Base-by-base conservation (phyloP, 2,329 filamentous ascomycete genomes). In the Sporothrix inflata region DNA sequence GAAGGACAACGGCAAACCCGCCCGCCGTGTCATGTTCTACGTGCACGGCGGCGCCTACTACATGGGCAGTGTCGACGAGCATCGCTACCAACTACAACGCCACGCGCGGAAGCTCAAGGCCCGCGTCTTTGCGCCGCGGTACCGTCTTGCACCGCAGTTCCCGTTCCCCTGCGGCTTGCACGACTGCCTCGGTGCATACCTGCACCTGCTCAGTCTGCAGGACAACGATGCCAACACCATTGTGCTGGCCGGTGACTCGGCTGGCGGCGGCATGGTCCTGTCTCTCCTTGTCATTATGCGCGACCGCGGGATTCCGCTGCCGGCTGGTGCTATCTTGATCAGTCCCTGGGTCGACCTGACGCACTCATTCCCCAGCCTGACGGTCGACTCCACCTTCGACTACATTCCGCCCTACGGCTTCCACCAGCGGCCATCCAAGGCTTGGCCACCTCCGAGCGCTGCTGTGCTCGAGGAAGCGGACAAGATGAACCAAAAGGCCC, bases 291-390 rank as follows among this genome's bases (percentile, higher is more conserved):
- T 97, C 40, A 88, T 90, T 1, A 81, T 98, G 74, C 90, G 96
- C 74, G 94, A 98, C 78, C 91, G 92, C 79, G 91, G 90, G 0
- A 84, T 97, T 16, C 92, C 95, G 6, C 81, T 98, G 34, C 96
- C 96, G 0, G 94, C 96, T 1, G 96, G 96, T 1, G 94, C 92
- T 4, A 90, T 98, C 60, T 84, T 98, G 53, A 92, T 98, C 69
- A 97, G 94, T 67, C 96, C 96, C 0, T 99, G 96, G 96, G 94
- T 95, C 9, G 96, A 99, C 79, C 83, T 98, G 70, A 97, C 94
- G 0, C 95, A 98, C 79, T 98, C 94, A 0, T 98, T 98, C 75
- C 96, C 96, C 0, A 98, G 94, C 75, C 87, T 97, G n/a, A 87
- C 89, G 1, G 88, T 85, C 5, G 89, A 94, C 53, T 90, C 88